phyloP scores from a whole-genome alignment of 2,329 filamentous ascomycete genomes.

The Epichloe glyceriae region DNA sequence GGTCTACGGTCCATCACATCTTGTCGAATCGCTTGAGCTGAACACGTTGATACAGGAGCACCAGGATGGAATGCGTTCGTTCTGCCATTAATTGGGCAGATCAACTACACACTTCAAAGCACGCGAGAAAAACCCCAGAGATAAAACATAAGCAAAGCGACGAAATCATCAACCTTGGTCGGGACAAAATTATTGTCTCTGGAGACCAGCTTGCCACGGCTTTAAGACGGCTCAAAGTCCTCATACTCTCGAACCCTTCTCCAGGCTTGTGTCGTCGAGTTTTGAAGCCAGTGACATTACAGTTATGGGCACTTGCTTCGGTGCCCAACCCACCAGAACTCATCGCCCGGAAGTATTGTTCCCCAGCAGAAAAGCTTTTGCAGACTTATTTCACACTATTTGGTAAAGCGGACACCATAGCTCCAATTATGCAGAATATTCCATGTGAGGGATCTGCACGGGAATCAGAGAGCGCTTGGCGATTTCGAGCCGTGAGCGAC shows the following conservation, averaged over 20 bases:
- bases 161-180: constrained; percentile 33
- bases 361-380: constrained; percentile 36
- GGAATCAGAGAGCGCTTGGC: constrained; percentile 31
- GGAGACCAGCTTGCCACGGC: constrained; percentile 34
- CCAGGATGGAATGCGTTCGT: constrained; percentile 52
- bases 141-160: constrained; percentile 13
- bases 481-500: constrained; percentile 31
- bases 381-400: constrained; percentile 45
- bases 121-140: background rate
- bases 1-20: background rate
- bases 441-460: constrained; percentile 37
- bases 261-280: constrained; percentile 51
- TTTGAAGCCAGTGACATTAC: constrained; percentile 42
- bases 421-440: constrained; percentile 38
- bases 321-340: constrained; percentile 27
- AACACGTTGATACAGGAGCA: constrained; percentile 23
- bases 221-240: constrained; percentile 39
- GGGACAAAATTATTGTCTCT: constrained; percentile 30
- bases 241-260: constrained; percentile 53
- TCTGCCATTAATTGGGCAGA: constrained; percentile 38
- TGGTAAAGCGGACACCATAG: constrained; percentile 35
- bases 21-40: background rate
- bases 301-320: constrained; percentile 50
- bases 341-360: constrained; percentile 26
- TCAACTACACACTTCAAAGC: constrained; percentile 30